These are phyloP conservation scores for Niveomyces coronatus DNA, from an alignment of 2,329 filamentous ascomycete species.

Conservation along the genomic window DNA sequence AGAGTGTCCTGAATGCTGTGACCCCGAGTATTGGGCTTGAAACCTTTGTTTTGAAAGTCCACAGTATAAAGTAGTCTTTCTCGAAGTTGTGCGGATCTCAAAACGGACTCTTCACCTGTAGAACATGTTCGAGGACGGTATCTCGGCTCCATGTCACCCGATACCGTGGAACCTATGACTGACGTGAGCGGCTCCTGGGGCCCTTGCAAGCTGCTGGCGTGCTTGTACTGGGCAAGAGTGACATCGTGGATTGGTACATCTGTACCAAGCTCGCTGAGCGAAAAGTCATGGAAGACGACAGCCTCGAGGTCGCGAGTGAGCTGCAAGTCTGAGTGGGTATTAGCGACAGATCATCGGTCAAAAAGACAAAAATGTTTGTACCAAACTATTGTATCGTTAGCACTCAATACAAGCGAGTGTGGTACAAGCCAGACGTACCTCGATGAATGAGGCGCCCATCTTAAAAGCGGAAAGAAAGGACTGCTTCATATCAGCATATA, in stretches of 20 bases:
- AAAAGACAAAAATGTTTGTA: neutral
- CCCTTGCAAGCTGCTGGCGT: constrained; percentile 17
- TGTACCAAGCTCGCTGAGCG: constrained; percentile 29
- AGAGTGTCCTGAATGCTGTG: constrained; percentile 27
- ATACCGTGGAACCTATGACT: neutral
- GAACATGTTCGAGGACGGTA: constrained; percentile 14
- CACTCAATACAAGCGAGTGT: neutral
- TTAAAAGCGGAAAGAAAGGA: neutral
- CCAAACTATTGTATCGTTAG: neutral
- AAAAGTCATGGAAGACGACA: constrained; percentile 32
- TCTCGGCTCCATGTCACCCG: neutral
- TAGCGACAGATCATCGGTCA: neutral
- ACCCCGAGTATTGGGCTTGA: constrained; percentile 30
- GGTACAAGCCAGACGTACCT: neutral
- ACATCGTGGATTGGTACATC: constrained; percentile 29
- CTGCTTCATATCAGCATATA: neutral
- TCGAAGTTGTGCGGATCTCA: constrained; percentile 13
- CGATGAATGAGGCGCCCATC: neutral
- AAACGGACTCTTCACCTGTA: constrained; percentile 13
- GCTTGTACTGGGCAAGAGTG: constrained; percentile 27
- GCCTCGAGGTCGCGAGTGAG: constrained; percentile 29
- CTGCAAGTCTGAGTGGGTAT: constrained; percentile 23
- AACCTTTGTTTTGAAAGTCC: constrained; percentile 27
- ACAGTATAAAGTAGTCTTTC: constrained; percentile 27
- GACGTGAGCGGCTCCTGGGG: constrained; percentile 1